Evolutionary conservation across 2,329 filamentous ascomycete species (phyloP).

Genomic region (Aspergillus texensis): DNA sequence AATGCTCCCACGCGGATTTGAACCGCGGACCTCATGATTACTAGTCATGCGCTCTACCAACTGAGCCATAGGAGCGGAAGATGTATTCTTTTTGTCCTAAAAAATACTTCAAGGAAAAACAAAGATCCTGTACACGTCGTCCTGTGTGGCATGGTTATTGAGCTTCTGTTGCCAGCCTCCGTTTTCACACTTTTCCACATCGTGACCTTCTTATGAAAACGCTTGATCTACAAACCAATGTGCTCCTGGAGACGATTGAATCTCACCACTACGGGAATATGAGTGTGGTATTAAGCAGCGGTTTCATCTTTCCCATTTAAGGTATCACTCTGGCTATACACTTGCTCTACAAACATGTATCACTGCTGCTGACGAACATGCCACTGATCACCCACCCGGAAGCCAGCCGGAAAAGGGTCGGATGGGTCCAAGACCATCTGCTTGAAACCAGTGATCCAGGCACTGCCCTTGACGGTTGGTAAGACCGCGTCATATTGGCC

Average conservation of each 20-base stretch:
- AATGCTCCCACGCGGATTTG: not conserved
- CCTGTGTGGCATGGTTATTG: too few relatives aligned
- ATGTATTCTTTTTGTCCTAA: not conserved
- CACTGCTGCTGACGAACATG: not conserved
- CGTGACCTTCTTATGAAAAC: not conserved
- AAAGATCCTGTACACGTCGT: too few relatives aligned
- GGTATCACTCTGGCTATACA: too few relatives aligned
- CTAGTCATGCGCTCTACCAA: not conserved
- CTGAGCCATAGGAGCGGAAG: not conserved
- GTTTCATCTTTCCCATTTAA: too few relatives aligned
- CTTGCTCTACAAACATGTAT: too few relatives aligned
- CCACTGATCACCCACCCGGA: not conserved
- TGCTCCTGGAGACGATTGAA: too few relatives aligned
- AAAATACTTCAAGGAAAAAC: rapidly evolving
- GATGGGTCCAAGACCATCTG: not conserved
- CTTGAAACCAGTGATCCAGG: not conserved
- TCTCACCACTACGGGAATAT: too few relatives aligned
- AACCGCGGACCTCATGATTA: not conserved
- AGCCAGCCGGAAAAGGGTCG: not conserved
- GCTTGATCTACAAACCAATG: not conserved
- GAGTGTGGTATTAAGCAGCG: too few relatives aligned
- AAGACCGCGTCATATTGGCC: constrained; percentile 15
- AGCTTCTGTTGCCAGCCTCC: too few relatives aligned
- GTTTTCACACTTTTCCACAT: not conserved
- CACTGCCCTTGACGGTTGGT: not conserved